Evolutionary conservation across 73 alveolate species (phyloP), one percentile per base, ranked within the genome.

Genomic region (Paramecium sonneborni): DNA sequence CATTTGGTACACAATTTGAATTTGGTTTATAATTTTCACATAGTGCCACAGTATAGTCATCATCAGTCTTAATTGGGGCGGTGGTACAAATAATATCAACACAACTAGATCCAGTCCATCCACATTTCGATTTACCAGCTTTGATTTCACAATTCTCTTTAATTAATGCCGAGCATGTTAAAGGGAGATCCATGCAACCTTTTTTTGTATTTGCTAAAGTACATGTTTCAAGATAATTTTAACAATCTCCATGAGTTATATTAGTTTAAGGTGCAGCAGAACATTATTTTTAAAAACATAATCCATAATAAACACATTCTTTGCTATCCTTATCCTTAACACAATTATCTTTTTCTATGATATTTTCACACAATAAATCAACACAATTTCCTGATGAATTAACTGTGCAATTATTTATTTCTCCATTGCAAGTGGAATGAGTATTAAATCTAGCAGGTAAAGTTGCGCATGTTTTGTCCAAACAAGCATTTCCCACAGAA

Each of bases 21-120:
- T 18, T 52, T 52, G 68, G 68, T 52, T 52, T 52, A 52, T 52
- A 52, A 2, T 9, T 3, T 3, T 52, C 68, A 18, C 68, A 52
- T 52, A 52, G 23, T 0, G 20, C 11, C 23, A 72, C 86, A 3
- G 86, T 72, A 20, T 41, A 72, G 2, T 23, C 44, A 28, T 11
- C 86, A 72, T 41, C 38, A 7, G 87, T 14, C 12, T 24, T 74
- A 18, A 30, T 52, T 18, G 68, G 68, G 11, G 68, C 68, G 18
- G 34, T 52, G 23, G 68, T 52, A 52, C 68, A 52, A 1, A 52
- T 21, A 8, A 18, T 18, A n/a, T 35, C 57, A 32, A 32, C 37
- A 38, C 87, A 74, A 35, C 68, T 0, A 12, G 87, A 74, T 14
- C 58, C 87, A 35, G 87, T 74, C 84, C 84, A 67, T 21, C 44